These are phyloP conservation scores for Colletotrichum sp. DNA, from an alignment of 2,329 filamentous ascomycete species.

Conservation along the genomic window DNA sequence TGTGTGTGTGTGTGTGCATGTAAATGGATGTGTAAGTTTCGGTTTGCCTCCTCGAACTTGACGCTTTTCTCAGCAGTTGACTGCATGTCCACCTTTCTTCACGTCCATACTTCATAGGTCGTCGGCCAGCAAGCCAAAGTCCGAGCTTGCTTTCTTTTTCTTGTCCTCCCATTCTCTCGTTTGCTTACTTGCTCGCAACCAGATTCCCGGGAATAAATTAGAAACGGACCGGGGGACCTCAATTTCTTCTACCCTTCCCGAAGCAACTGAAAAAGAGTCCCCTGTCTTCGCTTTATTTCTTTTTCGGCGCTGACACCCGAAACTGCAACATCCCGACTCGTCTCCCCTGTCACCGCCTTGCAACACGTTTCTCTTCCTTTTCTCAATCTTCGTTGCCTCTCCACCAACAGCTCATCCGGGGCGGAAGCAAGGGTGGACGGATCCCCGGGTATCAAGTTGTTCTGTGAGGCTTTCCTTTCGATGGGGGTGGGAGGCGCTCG, in stretches of 20 bases:
- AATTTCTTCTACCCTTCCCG: background rate
- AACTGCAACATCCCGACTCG: slow-evolving; percentile 1
- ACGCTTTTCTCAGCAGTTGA: background rate
- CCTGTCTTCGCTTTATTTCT: slow-evolving; percentile 2
- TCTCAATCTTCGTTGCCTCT: background rate
- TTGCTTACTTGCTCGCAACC: background rate
- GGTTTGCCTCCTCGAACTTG: background rate
- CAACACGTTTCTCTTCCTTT: background rate
- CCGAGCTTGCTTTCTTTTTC: background rate
- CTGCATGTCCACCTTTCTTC: background rate
- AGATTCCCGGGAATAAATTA: slow-evolving; percentile 7
- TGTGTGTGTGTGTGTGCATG: background rate
- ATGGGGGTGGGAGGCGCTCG: background rate
- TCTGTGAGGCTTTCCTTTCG: background rate
- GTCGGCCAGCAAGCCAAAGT: background rate
- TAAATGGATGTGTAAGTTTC: background rate
- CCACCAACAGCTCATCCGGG: background rate
- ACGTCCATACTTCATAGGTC: background rate
- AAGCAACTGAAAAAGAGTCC: background rate
- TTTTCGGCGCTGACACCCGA: slow-evolving; percentile 4
- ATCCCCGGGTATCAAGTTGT: background rate
- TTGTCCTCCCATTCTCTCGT: background rate
- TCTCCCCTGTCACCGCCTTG: slow-evolving; percentile 3
- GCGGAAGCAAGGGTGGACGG: background rate
- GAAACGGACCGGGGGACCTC: background rate